Conservation (phyloP, 169 alveolate genomes). For the Plasmodium relictum region DNA sequence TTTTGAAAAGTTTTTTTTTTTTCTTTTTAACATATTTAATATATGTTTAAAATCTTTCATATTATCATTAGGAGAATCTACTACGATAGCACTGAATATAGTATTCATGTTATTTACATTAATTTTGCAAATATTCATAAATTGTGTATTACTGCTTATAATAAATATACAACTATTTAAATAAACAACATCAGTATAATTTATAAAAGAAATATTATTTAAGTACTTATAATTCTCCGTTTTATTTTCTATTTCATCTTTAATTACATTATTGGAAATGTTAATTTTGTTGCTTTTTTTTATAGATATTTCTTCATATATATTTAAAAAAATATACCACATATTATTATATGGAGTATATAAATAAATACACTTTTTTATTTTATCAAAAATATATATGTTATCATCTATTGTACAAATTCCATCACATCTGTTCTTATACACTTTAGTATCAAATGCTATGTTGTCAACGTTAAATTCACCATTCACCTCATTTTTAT, state of each 20-base stretch:
- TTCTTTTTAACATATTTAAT: constrained; percentile 1
- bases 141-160: constrained; percentile 66
- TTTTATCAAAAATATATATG: constrained; percentile 72
- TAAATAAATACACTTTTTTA: constrained; percentile 71
- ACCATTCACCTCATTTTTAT: constrained; percentile 4
- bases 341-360: constrained; percentile 77
- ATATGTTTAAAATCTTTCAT: constrained; percentile 10
- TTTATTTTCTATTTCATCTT: constrained; percentile 4
- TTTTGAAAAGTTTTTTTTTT: not conserved
- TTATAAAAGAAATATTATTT: constrained; percentile 71
- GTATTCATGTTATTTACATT: constrained; percentile 69
- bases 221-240: constrained; percentile 2
- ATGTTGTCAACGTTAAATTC: constrained; percentile 67
- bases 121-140: constrained; percentile 74
- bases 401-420: constrained; percentile 72
- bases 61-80: constrained; percentile 4
- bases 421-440: constrained; percentile 74
- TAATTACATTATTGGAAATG: not conserved
- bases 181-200: constrained; percentile 62
- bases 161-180: constrained; percentile 62
- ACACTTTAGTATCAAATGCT: constrained; percentile 57
- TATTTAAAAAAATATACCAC: constrained; percentile 71
- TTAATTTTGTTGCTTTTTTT: constrained; percentile 4
- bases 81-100: constrained; percentile 35
- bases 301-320: constrained; percentile 71